phyloP scores from a whole-genome alignment of 78 protist species.

The Dictyostelium capitatum region DNA sequence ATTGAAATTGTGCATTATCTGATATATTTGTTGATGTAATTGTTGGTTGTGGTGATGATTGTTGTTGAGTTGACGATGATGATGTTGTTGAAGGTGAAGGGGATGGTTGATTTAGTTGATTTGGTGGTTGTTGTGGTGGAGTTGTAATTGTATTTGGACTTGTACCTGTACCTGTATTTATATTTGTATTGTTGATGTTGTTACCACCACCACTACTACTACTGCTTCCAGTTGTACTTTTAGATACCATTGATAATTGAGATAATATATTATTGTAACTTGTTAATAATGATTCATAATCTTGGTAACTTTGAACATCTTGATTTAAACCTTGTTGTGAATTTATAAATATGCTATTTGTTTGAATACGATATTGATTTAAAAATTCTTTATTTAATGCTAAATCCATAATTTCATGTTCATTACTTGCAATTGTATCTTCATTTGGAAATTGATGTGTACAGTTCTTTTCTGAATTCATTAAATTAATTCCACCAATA shows the following conservation, averaged over 20 bases:
- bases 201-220: neutral
- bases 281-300: slow-evolving; percentile 20
- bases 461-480: neutral
- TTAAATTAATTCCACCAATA: neutral
- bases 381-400: slow-evolving; percentile 31
- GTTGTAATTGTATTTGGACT: neutral
- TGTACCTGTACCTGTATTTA: neutral
- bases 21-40: neutral
- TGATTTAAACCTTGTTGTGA: slow-evolving; percentile 31
- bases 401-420: slow-evolving; percentile 49
- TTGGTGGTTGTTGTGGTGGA: neutral
- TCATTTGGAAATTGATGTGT: neutral
- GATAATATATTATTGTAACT: slow-evolving; percentile 23
- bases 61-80: neutral
- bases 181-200: neutral
- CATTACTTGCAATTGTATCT: neutral
- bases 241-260: slow-evolving; percentile 2
- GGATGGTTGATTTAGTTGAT: neutral
- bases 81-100: neutral
- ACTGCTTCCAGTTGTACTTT: neutral
- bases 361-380: slow-evolving; percentile 59
- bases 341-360: slow-evolving; percentile 13
- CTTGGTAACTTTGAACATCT: slow-evolving; percentile 22
- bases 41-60: neutral
- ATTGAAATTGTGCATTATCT: neutral